Conservation (phyloP, 2,329 filamentous ascomycete genomes). For the Cylindrodendrum hubeiense region DNA sequence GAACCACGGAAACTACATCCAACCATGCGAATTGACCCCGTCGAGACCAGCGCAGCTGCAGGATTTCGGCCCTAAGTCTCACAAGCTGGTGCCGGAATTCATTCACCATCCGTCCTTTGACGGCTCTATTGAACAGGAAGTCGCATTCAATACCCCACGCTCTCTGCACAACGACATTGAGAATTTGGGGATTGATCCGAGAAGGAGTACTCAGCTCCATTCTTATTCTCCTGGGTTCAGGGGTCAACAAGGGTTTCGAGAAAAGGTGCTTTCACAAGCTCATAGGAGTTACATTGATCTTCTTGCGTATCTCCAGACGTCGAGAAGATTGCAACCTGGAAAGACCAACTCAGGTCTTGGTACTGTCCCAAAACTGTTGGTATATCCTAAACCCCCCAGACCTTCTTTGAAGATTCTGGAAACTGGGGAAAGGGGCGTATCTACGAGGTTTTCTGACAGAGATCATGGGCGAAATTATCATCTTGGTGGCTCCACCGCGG, state of each 20-base stretch:
- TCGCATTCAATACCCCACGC: conserved; percentile 16
- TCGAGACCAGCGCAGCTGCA: conserved; percentile 30
- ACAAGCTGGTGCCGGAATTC: conserved; percentile 26
- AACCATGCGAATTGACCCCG: conserved; percentile 11
- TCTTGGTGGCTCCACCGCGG: conserved; percentile 18
- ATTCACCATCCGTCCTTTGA: conserved; percentile 28
- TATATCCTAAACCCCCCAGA: conserved; percentile 67
- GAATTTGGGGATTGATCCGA: conserved; percentile 1
- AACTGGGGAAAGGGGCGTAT: conserved; percentile 14
- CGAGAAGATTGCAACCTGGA: conserved; percentile 61
- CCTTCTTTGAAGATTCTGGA: conserved; percentile 34
- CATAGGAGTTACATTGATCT: conserved; percentile 80
- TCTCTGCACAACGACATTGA: conserved; percentile 1
- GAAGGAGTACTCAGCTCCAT: conserved; percentile 19
- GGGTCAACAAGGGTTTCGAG: conserved; percentile 66
- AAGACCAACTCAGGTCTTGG: conserved; percentile 54
- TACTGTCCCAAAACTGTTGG: conserved; percentile 61
- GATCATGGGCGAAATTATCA: conserved; percentile 29
- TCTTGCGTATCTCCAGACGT: conserved; percentile 72
- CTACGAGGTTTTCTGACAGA: conserved; percentile 19
- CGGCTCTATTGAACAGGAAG: conserved; percentile 18
- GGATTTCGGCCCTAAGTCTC: conserved; percentile 24
- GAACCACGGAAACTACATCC: conserved; percentile 31
- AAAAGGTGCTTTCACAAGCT: conserved; percentile 77
- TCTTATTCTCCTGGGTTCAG: conserved; percentile 23